Percentiles rank a stretch among this genome's conserved stretches.
Conservation (phyloP, 257 asterid genomes). For the Solanum okadae region DNA sequence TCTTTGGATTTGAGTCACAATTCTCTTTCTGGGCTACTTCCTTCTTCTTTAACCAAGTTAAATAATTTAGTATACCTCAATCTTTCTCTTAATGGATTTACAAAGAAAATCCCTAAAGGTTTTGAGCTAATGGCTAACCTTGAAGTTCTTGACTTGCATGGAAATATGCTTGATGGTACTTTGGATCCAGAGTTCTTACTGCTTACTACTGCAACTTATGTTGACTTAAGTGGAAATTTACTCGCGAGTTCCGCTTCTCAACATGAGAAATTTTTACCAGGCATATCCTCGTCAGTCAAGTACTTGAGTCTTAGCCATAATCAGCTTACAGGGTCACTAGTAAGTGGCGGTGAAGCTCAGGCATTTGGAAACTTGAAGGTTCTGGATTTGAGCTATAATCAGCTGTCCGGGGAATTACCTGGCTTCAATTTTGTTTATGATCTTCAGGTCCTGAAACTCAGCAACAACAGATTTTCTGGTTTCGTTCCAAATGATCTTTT, state of each 20-base stretch:
- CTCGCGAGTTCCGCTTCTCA: conserved; percentile 42
- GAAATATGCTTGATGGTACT: conserved; percentile 74
- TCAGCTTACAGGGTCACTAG: conserved; percentile 60
- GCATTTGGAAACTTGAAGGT: conserved; percentile 67
- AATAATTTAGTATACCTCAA: conserved; percentile 56
- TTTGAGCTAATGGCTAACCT: conserved; percentile 73
- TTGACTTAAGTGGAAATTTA: conserved; percentile 79
- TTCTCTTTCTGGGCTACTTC: conserved; percentile 71
- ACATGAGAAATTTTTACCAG: conserved; percentile 32
- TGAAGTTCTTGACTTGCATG: conserved; percentile 76
- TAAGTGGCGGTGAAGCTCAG: conserved; percentile 50
- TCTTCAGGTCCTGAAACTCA: conserved; percentile 71
- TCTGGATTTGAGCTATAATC: conserved; percentile 91
- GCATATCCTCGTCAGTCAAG: conserved; percentile 57
- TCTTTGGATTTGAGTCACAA: conserved; percentile 74
- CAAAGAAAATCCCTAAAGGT: conserved; percentile 65
- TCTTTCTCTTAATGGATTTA: conserved; percentile 60
- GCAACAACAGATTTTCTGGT: conserved; percentile 74
- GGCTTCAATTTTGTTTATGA: conserved; percentile 82
- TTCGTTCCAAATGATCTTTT: conserved; percentile 65
- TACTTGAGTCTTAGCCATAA: conserved; percentile 72
- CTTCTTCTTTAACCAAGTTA: conserved; percentile 49
- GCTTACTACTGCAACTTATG: conserved; percentile 58
- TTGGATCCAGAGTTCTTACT: conserved; percentile 59
- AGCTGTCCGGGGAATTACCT: conserved; percentile 79